Conservation (phyloP, 179 eudicot species). For the Beta lomatogona region DNA sequence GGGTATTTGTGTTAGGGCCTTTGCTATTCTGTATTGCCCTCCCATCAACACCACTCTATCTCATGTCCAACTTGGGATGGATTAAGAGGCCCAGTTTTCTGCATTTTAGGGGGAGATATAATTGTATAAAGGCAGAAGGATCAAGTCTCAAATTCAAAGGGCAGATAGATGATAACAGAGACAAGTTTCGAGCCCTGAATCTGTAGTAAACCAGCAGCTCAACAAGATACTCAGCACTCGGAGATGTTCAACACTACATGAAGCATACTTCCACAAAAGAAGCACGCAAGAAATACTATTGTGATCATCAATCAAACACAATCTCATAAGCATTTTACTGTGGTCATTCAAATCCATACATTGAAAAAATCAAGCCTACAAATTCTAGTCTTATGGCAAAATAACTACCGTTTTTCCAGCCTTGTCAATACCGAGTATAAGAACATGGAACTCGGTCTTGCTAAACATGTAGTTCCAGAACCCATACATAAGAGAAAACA, state of each 20-base stretch:
- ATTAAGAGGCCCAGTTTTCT: neutral
- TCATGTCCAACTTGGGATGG: neutral
- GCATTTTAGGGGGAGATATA: neutral
- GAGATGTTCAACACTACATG: neutral
- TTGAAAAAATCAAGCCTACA: neutral
- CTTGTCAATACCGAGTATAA: conserved; percentile 96
- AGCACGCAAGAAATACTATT: too few relatives aligned
- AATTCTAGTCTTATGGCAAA: neutral
- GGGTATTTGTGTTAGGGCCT: neutral
- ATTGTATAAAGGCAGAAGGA: neutral
- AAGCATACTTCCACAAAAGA: neutral
- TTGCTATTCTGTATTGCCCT: neutral
- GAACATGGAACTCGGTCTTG: conserved; percentile 93
- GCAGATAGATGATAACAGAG: neutral
- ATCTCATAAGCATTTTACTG: neutral
- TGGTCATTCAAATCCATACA: neutral
- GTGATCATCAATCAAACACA: neutral
- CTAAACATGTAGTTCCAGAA: conserved; percentile 83
- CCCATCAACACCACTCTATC: neutral
- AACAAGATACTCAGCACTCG: neutral
- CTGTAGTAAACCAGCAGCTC: neutral
- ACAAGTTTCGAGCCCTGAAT: neutral
- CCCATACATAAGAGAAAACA: conserved; percentile 95
- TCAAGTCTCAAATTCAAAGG: neutral
- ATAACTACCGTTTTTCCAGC: conserved; percentile 90